Base-by-base conservation (phyloP, 495 filamentous ascomycete genomes). In the Neurospora africana region DNA sequence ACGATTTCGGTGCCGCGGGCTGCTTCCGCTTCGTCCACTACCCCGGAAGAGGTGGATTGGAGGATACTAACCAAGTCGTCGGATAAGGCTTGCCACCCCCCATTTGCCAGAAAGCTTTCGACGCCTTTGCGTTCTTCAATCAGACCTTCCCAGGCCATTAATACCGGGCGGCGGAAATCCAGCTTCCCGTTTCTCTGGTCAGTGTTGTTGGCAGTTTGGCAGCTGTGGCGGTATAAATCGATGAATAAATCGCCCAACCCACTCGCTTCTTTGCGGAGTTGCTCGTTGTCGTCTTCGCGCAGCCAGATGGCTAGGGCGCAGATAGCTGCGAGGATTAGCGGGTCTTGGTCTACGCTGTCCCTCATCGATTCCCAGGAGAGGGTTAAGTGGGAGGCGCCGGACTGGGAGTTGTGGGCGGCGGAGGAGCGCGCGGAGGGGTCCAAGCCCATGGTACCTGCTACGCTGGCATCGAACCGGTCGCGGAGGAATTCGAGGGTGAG, bases 401-500 rank as follows among this genome's bases (percentile, higher is more conserved):
- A 73, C 58, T 72, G 71, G 8, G 74, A 74, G 19, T 83, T 79
- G 23, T 78, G 72, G 4, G 78, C 76, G 0, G 76, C 76, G 21
- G 76, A 72, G 10, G 75, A 69, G 21, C 82, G 83, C 15, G 83
- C 81, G 33, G 85, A 81, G 1, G 84, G 82, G 72, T 87, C 84
- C 44, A 89, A 76, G 13, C 87, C 87, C 69, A 84, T 80, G 3
- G 84, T 86, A 19, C 87, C 87, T 1, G 85, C 84, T 19, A 84
- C 79, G 11, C 84, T 83, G 2, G 85, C 85, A 74, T 91, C 89
- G 85, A 86, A 91, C 21, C 89, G 80, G 73, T 92, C 90, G 36
- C 89, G 85, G 0, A 92, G 81, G 78, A 87, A 89, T 76, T 91
- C 90, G 75, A 89, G 83, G 0, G 85, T 82, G 4, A 88, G 79